Percentiles rank a stretch among this genome's conserved stretches.
These are phyloP conservation scores for Blastocladiella emersonii DNA, from an alignment of 371 early-diverging fungal species.

Conservation along the genomic window DNA sequence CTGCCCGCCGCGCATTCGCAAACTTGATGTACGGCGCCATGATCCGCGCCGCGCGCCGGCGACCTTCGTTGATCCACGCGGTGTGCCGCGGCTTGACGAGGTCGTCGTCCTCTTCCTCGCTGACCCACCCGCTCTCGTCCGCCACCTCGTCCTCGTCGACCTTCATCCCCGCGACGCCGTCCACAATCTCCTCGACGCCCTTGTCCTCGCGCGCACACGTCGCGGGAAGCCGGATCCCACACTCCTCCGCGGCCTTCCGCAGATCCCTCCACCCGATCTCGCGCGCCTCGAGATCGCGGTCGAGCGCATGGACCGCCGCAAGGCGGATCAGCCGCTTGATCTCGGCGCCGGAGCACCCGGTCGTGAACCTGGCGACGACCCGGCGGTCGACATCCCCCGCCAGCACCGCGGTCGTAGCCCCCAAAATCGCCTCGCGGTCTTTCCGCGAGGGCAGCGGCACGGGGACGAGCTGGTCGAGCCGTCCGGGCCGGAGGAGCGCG, in stretches of 20 bases:
- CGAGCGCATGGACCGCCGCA: slow-evolving; percentile 24
- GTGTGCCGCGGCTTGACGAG: neutral
- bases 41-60: neutral
- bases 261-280: slow-evolving; percentile 10
- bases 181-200: no score
- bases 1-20: neutral
- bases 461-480: slow-evolving; percentile 54
- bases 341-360: slow-evolving; percentile 17
- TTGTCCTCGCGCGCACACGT: no score
- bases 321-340: slow-evolving; percentile 19
- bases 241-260: slow-evolving; percentile 3
- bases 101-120: neutral
- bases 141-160: neutral
- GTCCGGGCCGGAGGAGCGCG: slow-evolving; percentile 73
- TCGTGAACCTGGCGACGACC: slow-evolving; percentile 18
- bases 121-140: neutral
- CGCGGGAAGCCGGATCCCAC: neutral
- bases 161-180: neutral
- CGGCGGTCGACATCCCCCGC: slow-evolving; percentile 21
- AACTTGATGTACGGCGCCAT: neutral
- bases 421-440: slow-evolving; percentile 39
- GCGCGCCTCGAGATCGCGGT: slow-evolving; percentile 7
- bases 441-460: slow-evolving; percentile 40
- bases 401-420: slow-evolving; percentile 11
- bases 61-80: no score